Conservation (phyloP, 805 yeast species). For the Saturnispora gosingensis region DNA sequence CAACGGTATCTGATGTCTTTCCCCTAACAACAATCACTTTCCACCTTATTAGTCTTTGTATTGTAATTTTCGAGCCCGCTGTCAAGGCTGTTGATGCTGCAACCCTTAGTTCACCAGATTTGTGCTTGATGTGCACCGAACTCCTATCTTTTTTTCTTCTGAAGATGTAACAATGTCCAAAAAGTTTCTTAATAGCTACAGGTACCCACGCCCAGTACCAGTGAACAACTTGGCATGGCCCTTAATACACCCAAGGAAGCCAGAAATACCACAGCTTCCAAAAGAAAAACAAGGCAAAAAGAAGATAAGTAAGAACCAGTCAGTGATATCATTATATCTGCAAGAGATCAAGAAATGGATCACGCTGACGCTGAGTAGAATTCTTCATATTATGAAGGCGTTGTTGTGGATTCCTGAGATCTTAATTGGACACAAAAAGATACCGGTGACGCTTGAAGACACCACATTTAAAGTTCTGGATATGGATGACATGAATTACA, state of each 20-base stretch:
- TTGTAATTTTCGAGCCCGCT: background rate
- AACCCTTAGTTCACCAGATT: background rate
- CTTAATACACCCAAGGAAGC: background rate
- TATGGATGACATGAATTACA: conserved; percentile 36
- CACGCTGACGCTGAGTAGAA: background rate
- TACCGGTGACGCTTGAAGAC: background rate
- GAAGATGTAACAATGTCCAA: conserved; percentile 4
- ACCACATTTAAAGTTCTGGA: conserved; percentile 33
- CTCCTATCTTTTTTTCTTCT: background rate
- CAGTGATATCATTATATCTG: background rate
- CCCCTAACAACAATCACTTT: background rate
- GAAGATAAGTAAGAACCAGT: background rate
- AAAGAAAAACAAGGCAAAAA: background rate
- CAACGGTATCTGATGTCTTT: conserved; percentile 30
- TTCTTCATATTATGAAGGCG: background rate
- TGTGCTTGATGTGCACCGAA: background rate
- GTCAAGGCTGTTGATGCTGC: too few species aligned
- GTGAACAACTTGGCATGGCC: conserved; percentile 3
- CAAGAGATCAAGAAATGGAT: background rate
- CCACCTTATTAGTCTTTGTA: background rate
- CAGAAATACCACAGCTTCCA: background rate
- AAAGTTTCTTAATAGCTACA: conserved; percentile 5
- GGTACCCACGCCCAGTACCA: conserved; percentile 11
- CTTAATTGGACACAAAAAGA: background rate
- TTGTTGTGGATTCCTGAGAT: background rate